These are phyloP conservation scores for Hydrangea macrophylla DNA, from an alignment of 148 eudicot species.

Conservation along the genomic window DNA sequence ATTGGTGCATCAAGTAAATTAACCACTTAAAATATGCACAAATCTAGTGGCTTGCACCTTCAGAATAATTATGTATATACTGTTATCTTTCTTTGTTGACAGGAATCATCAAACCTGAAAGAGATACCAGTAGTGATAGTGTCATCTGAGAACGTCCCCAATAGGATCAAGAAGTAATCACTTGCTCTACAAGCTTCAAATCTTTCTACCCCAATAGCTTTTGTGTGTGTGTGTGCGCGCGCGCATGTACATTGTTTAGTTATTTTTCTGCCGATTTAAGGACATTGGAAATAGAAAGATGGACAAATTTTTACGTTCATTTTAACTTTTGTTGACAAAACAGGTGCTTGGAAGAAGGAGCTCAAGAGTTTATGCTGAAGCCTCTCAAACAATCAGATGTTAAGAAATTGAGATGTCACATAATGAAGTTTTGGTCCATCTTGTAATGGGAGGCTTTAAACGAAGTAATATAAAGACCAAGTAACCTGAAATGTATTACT, in stretches of 20 bases:
- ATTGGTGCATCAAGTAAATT: background rate
- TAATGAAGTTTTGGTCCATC: slow-evolving; percentile 15
- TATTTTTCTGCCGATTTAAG: background rate
- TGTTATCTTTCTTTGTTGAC: background rate
- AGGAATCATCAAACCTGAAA: slow-evolving; percentile 27
- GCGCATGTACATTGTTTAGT: too few species aligned
- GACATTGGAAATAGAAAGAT: too few species aligned
- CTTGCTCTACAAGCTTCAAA: background rate
- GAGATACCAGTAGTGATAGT: slow-evolving; percentile 35
- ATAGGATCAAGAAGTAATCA: slow-evolving; percentile 24
- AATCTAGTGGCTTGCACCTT: background rate
- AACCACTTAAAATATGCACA: background rate
- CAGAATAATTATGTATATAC: background rate
- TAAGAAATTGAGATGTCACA: slow-evolving; percentile 27
- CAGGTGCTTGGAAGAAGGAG: slow-evolving; percentile 34
- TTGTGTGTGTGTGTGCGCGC: background rate
- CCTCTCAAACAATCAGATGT: slow-evolving; percentile 30
- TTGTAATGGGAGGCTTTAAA: slow-evolving; percentile 9
- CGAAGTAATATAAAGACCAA: background rate
- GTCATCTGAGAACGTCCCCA: slow-evolving; percentile 30
- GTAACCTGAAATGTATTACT: background rate
- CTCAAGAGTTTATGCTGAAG: slow-evolving; percentile 30
- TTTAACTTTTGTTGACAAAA: background rate
- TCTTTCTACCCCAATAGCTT: background rate
- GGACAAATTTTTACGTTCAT: too few species aligned